Evolutionary conservation across 495 filamentous ascomycete genomes (phyloP), one percentile per base, ranked within the genome.

Genomic region (Penicillium paradoxum): DNA sequence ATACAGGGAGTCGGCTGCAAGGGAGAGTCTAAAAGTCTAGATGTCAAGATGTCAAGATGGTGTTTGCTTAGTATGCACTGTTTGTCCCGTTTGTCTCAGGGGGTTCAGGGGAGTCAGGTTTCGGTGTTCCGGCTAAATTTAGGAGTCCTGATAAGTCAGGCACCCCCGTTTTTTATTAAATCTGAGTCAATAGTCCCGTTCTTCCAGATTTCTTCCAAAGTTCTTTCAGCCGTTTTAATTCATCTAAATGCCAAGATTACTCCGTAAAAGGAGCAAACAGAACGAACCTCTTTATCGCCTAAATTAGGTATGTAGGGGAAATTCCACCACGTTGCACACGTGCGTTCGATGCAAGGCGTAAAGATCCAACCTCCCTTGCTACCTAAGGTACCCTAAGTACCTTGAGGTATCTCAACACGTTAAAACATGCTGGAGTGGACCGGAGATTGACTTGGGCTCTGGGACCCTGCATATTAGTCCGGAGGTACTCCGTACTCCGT

Each of bases 11-110:
- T 71, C 66, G n/a, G 60, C 68, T 49, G 60, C 71, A 14, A 45
- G 80, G 41, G 73, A 83, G 73, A 82, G 77, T 56, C 79, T 83
- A 38, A 79, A 83, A 67, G 73, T 81, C 3, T 57, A 64, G 45
- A 57, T 57, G 50, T 59, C 57, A 57, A 55, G 53, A 13, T 61
- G 55, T 54, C 24, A 27, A 2, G n/a, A 15, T 36, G 5, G 3
- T 56, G 53, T 45, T 49, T 48, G 24, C 30, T 32, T 6, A 17
- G 19, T 47, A 33, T 46, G 29, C n/a, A 3, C 24, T 27, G 24
- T 46, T 15, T 15, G 13, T 33, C n/a, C n/a, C n/a, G n/a, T n/a
- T 32, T 43, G 40, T 9, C 7, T 21, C 13, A 36, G 19, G 29
- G 6, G 21, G 3, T 21, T 44, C 14, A 43, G 24, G n/a, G 24